These are phyloP conservation scores for Aspergillus fumigatiaffinis DNA, from an alignment of 2,329 filamentous ascomycete genomes.

Conservation along the genomic window DNA sequence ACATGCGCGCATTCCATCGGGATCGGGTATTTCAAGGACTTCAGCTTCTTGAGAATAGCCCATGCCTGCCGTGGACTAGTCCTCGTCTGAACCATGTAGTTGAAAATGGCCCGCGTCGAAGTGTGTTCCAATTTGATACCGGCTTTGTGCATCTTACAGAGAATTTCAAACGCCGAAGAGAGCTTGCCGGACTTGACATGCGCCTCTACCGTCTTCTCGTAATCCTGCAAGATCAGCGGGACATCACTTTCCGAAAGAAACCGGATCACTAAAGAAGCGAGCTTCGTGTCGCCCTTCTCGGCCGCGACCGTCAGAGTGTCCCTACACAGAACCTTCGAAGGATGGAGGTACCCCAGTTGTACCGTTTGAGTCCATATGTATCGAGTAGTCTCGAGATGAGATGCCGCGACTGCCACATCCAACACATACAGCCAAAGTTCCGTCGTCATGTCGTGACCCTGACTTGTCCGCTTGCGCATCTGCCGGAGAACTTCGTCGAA, in stretches of 20 bases:
- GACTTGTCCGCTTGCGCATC: slow-evolving; percentile 55
- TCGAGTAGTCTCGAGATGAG: slow-evolving; percentile 60
- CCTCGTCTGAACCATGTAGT: slow-evolving; percentile 49
- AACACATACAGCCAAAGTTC: slow-evolving; percentile 68
- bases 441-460: slow-evolving; percentile 46
- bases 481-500: slow-evolving; percentile 72
- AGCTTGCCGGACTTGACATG: slow-evolving; percentile 62
- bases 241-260: slow-evolving; percentile 57
- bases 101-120: slow-evolving; percentile 62
- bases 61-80: slow-evolving; percentile 52
- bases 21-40: slow-evolving; percentile 46
- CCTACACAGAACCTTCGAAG: slow-evolving; percentile 60
- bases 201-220: slow-evolving; percentile 71
- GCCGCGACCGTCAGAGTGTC: slow-evolving; percentile 71
- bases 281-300: slow-evolving; percentile 59
- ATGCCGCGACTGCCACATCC: slow-evolving; percentile 65
- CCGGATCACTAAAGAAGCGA: slow-evolving; percentile 69
- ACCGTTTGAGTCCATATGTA: slow-evolving; percentile 71
- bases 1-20: slow-evolving; percentile 46
- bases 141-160: slow-evolving; percentile 69
- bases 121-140: slow-evolving; percentile 54
- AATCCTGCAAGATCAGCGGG: slow-evolving; percentile 62
- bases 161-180: slow-evolving; percentile 61
- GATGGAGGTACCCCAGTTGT: slow-evolving; percentile 54
- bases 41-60: slow-evolving; percentile 54